Evolutionary conservation across 2,329 filamentous ascomycete species (phyloP), one percentile per base, ranked within the genome.

Genomic region (Catunica adiposa): DNA sequence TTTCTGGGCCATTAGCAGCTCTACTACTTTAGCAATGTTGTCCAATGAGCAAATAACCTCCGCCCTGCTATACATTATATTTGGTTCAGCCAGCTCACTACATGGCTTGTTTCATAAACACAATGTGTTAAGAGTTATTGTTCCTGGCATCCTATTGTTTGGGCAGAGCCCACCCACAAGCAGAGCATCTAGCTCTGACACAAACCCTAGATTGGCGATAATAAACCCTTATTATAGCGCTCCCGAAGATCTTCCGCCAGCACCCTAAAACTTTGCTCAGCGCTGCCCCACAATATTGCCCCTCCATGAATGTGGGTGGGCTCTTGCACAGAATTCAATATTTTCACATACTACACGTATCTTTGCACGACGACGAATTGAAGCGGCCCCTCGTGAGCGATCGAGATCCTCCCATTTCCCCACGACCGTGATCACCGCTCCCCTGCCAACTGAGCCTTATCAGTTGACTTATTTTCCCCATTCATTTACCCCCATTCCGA

Each of bases 241-340:
- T 20, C 2, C 56, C 56, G 53, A 22, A 34, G 22, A 48, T 58
- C 53, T 55, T 34, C 56, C 56, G 56, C 5, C 17, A 47, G 8
- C 46, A 55, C 56, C 56, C 56, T 53, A 58, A 58, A 58, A 58
- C 53, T 56, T 55, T 58, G 56, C 50, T 48, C 38, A 50, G 34
- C 15, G 23, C 7, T 50, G 42, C 56, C 56, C 56, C 56, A 58
- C 56, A 58, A 53, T 23, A 47, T 29, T 58, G 53, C 56, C 56
- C 56, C 56, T 58, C 56, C 56, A 58, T 55, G 48, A 44, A 48
- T 51, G 48, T 54, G 42, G 53, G 53, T 29, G 46, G 54, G 42
- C 23, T 25, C 34, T 44, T 47, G 53, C 56, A 58, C 56, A 58
- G 50, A 58, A 58, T 34, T 55, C 48, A 58, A 58, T 58, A 55